phyloP scores from a whole-genome alignment of 2,329 filamentous ascomycete genomes.

The Hypoxylon rubiginosum region DNA sequence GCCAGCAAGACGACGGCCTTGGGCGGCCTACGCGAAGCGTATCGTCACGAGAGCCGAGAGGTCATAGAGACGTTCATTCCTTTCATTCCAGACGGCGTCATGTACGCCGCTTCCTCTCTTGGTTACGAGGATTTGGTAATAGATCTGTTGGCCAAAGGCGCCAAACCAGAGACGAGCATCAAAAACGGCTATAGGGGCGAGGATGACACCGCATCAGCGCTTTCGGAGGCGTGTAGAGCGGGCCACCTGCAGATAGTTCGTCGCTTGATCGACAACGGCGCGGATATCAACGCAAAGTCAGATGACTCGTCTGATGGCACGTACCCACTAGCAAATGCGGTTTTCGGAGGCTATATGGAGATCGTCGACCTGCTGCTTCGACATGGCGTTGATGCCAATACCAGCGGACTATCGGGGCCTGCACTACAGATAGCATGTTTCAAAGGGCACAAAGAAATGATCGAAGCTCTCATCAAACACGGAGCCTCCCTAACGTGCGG shows the following conservation, averaged over 20 bases:
- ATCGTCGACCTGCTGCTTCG: background rate
- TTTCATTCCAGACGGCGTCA: background rate
- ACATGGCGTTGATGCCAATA: background rate
- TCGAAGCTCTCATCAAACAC: background rate
- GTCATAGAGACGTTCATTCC: background rate
- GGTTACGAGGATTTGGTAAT: background rate
- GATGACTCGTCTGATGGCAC: background rate
- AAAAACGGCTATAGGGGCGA: background rate
- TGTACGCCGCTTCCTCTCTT: background rate
- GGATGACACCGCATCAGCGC: background rate
- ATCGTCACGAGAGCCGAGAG: background rate
- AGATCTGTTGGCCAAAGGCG: background rate
- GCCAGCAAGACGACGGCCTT: background rate
- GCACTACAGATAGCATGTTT: slow-evolving; percentile 4
- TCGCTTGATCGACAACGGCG: background rate
- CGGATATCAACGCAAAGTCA: background rate
- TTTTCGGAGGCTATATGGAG: background rate
- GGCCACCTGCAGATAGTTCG: background rate
- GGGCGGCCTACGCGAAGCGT: background rate
- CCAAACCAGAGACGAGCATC: background rate
- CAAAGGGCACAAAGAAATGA: background rate
- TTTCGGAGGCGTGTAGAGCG: background rate
- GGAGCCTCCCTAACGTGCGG: background rate
- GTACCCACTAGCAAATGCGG: background rate
- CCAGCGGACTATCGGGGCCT: background rate